Conservation (phyloP, 2,329 filamentous ascomycete species). For the Trichoderma simmonsii region DNA sequence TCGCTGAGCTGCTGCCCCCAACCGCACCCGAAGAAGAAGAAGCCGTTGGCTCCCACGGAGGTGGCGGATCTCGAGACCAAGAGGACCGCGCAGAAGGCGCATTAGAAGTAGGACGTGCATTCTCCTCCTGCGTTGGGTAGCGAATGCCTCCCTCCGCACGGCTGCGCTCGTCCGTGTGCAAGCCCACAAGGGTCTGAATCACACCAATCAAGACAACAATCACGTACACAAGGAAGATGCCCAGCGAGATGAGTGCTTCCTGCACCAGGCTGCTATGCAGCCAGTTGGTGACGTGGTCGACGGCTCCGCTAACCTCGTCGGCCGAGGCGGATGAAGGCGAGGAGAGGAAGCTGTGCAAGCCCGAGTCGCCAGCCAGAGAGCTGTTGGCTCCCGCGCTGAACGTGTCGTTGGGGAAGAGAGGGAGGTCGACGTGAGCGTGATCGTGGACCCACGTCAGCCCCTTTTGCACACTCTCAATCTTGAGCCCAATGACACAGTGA, state of each 20-base stretch:
- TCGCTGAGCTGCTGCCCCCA: neutral
- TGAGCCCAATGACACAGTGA: slow-evolving; percentile 82
- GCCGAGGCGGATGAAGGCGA: slow-evolving; percentile 68
- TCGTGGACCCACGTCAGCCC: slow-evolving; percentile 93
- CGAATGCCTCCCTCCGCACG: slow-evolving; percentile 52
- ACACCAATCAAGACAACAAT: slow-evolving; percentile 73
- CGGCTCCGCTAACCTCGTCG: slow-evolving; percentile 77
- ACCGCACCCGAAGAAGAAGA: neutral
- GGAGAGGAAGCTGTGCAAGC: slow-evolving; percentile 70
- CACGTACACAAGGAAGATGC: slow-evolving; percentile 73
- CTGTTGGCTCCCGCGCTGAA: slow-evolving; percentile 76
- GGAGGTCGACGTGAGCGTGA: slow-evolving; percentile 78
- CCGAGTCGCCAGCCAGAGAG: slow-evolving; percentile 55
- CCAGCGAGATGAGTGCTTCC: slow-evolving; percentile 76
- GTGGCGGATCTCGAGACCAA: slow-evolving; percentile 10
- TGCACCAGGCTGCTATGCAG: slow-evolving; percentile 66
- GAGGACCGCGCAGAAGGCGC: slow-evolving; percentile 20
- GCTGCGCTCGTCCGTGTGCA: slow-evolving; percentile 56
- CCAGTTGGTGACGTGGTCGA: slow-evolving; percentile 65
- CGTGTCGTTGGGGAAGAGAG: slow-evolving; percentile 71
- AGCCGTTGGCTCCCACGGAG: slow-evolving; percentile 3
- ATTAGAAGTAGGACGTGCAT: slow-evolving; percentile 28
- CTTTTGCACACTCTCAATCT: slow-evolving; percentile 78
- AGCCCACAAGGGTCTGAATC: slow-evolving; percentile 60
- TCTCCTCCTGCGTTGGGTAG: slow-evolving; percentile 32